Evolutionary conservation across 129 eudicot genomes (phyloP), one percentile per base, ranked within the genome.

Genomic region (Gnaphalium uliginosum): DNA sequence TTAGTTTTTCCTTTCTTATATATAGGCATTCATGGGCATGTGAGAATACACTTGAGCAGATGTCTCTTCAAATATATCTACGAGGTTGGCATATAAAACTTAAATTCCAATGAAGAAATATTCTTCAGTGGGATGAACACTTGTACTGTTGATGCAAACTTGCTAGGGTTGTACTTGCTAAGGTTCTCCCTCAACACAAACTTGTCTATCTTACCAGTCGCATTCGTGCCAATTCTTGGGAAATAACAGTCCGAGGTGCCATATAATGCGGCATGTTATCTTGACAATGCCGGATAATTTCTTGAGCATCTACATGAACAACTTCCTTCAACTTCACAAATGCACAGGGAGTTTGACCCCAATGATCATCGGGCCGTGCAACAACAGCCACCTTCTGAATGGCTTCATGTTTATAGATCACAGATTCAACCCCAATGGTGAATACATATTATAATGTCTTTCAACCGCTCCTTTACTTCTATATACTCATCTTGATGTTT

Each of bases 381-480:
- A 67, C 72, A 39, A 67, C 72, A 9, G 33, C 72, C 51, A 67
- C 72, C 18, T 67, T 57, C n/a, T 19, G 53, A 22, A 67, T 51
- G n/a, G 30, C 69, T 65, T 67, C 30, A 39, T 67, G 56, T 21
- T 13, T 67, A 5, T 67, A 67, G 4, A 67, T 39, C 33, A 67
- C 72, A 11, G 56, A 67, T 23, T 67, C 72, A 1, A 67, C 72
- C 72, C 39, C 72, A 24, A 67, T 67, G 53, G 56, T 67, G 1
- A 57, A 67, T 67, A 67, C 39, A 39, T 67, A 67, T 67, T 18
- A 67, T 51, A 67, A 67, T 67, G 32, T 67, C 72, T 39, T 67
- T 67, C 26, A 22, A 11, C 56, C 72, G 33, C 5, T 67, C 72
- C n/a, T 39, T 67, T 5, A 67, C 72, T 41, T 67, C 72, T 37